phyloP scores from a whole-genome alignment of 1,284 basidiomycete species.

The Moesziomyces sp. region DNA sequence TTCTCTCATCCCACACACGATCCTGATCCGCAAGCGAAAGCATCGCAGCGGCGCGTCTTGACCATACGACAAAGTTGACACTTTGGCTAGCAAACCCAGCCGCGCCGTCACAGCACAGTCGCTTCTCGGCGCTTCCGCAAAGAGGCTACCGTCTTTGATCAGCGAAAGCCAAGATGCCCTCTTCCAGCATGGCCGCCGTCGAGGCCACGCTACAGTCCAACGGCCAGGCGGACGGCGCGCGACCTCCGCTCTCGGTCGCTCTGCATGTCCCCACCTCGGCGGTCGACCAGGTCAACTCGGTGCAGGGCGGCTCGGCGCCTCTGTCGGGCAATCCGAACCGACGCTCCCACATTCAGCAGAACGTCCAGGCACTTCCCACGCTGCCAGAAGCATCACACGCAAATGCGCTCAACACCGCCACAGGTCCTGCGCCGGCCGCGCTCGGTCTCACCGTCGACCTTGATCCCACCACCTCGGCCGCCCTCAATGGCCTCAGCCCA shows the following conservation, averaged over 20 bases:
- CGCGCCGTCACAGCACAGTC: background rate
- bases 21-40: no score
- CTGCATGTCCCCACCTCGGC: constrained; percentile 43
- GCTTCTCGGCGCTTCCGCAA: background rate
- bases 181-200: constrained; percentile 46
- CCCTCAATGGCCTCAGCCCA: constrained; percentile 53
- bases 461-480: constrained; percentile 41
- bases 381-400: constrained; percentile 62
- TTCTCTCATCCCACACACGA: no score
- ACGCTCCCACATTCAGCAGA: constrained; percentile 45
- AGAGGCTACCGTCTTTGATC: background rate
- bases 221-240: constrained; percentile 9
- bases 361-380: constrained; percentile 50
- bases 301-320: constrained; percentile 15
- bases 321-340: constrained; percentile 42
- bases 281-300: constrained; percentile 19
- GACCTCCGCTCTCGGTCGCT: constrained; percentile 38
- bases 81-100: background rate
- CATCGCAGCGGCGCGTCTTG: no score
- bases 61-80: no score
- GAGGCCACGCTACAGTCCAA: constrained; percentile 40
- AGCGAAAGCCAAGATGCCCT: constrained; percentile 29
- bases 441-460: constrained; percentile 43
- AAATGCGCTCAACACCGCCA: constrained; percentile 59
- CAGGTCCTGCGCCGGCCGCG: constrained; percentile 50